Evolutionary conservation across 1,284 basidiomycete genomes (phyloP), one percentile per base, ranked within the genome.

Genomic region (Singerocomus inundabilis): DNA sequence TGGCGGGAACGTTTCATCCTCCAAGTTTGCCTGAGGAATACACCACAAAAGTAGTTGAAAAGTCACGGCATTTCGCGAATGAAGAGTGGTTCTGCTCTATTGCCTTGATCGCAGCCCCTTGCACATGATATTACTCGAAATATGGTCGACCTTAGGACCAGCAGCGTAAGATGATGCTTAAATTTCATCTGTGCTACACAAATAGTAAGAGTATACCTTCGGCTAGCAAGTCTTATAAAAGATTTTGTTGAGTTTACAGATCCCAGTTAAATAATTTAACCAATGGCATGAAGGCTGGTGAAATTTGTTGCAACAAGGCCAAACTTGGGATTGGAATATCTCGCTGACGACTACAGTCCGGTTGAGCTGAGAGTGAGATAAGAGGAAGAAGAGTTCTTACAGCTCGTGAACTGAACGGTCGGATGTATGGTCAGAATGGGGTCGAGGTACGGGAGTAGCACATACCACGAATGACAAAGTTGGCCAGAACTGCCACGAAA

Each of bases 391-490:
- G 7, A 6, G 15, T 3, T 48, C 75, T 55, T 56, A 78, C 77
- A 79, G 59, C 48, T 79, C 78, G 25, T 48, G 58, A 36, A 67
- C 65, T 67, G 30, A 21, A 42, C 10, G 31, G 9, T 34, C 1
- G 15, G 4, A 30, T 15, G 4, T 24, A 10, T n/a, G 24, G 37
- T 57, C 5, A 52, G 44, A 31, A 25, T 7, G 16, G 9, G 48
- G 41, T 18, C n/a, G 9, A 5, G 33, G 11, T 31, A 42, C 30
- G 34, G 42, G 37, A 41, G 13, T 6, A 30, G 51, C 60, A 64
- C 79, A 53, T 59, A 91, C 89, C 81, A 65, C 93, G 81, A 52
- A 96, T 78, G 57, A 93, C 66, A 66, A 97, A 97, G 70, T 97
- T 97, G 51, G 82, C 79, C 29, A 95, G 77, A 6, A 97, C 80